Base-by-base conservation (phyloP, 495 filamentous ascomycete genomes). In the Neurospora sp. region DNA sequence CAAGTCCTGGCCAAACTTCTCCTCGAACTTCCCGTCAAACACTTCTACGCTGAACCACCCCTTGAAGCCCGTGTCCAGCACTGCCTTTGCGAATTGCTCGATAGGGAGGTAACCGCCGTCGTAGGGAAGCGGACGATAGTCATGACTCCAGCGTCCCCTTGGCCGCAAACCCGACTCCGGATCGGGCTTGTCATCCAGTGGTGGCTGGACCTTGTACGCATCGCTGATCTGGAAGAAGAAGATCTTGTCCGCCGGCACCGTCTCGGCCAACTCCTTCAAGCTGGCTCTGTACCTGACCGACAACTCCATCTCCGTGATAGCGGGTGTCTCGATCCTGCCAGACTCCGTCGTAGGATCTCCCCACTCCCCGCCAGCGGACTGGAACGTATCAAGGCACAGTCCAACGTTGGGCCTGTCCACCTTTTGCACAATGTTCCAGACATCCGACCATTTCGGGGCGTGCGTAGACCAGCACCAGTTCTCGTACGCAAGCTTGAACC, bases 381-480 rank as follows among this genome's bases (percentile, higher is more conserved):
- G 92, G 82, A 95, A 94, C 0, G 92, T 95, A 78, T 96, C 92
- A 16, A 96, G 86, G 77, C 92, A 94, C 3, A 94, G 80, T 0
- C 93, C 92, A 39, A 93, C 81, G 75, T 95, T 95, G 0, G 83
- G 83, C 4, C 89, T 78, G 75, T 91, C 81, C 4, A 89, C 89
- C 12, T 80, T 83, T 65, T 85, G 74, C 6, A 92, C 88, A 35
- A 94, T 90, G 1, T 88, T 82, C 88, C 89, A 93, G 14, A 90
- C 89, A 37, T 87, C 84, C 70, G 83, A 85, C 92, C 92, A 95
- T 8, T 79, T 84, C 6, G 89, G 89, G 0, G 91, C 91, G 39
- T 89, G 87, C 0, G 90, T 90, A 1, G 90, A 89, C 93, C 92
- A 95, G 81, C 91, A 93, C 91, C 92, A 94, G 74, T 94, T 94